Evolutionary conservation across 2,329 filamentous ascomycete genomes (phyloP).

Genomic region (Venturiaceae sp.): DNA sequence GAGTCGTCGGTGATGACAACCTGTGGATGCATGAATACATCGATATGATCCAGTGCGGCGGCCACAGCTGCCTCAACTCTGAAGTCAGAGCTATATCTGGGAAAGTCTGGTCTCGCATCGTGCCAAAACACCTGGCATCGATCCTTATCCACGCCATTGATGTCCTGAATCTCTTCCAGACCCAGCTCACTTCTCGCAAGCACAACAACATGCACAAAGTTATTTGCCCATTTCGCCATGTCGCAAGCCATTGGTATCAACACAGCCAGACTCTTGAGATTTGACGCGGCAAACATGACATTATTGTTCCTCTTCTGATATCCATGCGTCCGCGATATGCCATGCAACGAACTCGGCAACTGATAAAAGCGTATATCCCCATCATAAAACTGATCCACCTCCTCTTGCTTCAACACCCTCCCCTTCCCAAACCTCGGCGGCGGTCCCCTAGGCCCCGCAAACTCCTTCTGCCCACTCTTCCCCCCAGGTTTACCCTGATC

Average conservation of each 20-base stretch:
- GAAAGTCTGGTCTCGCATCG: constrained; percentile 68
- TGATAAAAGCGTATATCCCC: constrained; percentile 61
- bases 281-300: constrained; percentile 71
- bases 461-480: not conserved
- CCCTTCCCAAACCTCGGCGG: not conserved
- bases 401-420: not conserved
- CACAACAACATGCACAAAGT: constrained; percentile 72
- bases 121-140: constrained; percentile 59
- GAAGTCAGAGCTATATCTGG: constrained; percentile 56
- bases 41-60: constrained; percentile 61
- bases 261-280: constrained; percentile 59
- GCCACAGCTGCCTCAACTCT: constrained; percentile 57
- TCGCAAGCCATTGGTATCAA: constrained; percentile 77
- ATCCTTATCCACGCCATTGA: constrained; percentile 66
- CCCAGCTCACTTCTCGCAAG: constrained; percentile 62
- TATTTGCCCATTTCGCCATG: constrained; percentile 63
- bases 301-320: constrained; percentile 50
- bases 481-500: not conserved
- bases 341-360: constrained; percentile 53
- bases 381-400: constrained; percentile 44
- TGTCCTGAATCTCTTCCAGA: constrained; percentile 46
- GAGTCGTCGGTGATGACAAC: constrained; percentile 64
- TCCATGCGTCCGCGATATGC: constrained; percentile 34
- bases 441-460: not conserved
- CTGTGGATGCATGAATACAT: constrained; percentile 66